Conservation (phyloP, 139 green algal species). For the Bryopsis sp. region DNA sequence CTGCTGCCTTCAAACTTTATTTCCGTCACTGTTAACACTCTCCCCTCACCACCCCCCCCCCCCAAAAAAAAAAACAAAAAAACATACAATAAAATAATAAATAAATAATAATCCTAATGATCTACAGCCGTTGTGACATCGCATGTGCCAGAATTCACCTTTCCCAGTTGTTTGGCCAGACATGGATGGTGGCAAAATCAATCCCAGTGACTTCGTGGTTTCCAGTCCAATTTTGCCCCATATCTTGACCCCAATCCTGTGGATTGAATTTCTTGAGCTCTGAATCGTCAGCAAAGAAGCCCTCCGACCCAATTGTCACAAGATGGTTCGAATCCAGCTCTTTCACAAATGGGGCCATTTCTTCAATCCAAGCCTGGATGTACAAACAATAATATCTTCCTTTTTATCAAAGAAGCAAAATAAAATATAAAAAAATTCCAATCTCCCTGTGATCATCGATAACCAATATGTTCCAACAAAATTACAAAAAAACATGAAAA, state of each 20-base stretch:
- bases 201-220: conserved; percentile 50
- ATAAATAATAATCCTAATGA: neutral
- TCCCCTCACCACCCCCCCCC: too few species aligned
- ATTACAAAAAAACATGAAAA: too few species aligned
- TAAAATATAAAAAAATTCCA: too few species aligned
- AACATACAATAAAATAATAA: too few species aligned
- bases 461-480: too few species aligned
- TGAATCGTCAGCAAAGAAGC: conserved; percentile 37
- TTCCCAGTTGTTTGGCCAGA: conserved; percentile 63
- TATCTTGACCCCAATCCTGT: conserved; percentile 37
- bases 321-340: conserved; percentile 48
- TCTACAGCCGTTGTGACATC: neutral
- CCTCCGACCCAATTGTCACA: conserved; percentile 52
- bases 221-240: conserved; percentile 65
- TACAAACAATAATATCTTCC: conserved; percentile 22
- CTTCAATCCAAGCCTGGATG: conserved; percentile 39
- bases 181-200: conserved; percentile 62
- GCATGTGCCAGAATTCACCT: conserved; percentile 13
- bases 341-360: conserved; percentile 41
- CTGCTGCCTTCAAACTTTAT: too few species aligned
- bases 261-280: conserved; percentile 24
- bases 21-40: too few species aligned
- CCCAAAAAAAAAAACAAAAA: too few species aligned
- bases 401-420: too few species aligned
- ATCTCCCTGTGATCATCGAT: too few species aligned